Base-by-base conservation (phyloP, 2,329 filamentous ascomycete species). In the Sarocladium strictum region DNA sequence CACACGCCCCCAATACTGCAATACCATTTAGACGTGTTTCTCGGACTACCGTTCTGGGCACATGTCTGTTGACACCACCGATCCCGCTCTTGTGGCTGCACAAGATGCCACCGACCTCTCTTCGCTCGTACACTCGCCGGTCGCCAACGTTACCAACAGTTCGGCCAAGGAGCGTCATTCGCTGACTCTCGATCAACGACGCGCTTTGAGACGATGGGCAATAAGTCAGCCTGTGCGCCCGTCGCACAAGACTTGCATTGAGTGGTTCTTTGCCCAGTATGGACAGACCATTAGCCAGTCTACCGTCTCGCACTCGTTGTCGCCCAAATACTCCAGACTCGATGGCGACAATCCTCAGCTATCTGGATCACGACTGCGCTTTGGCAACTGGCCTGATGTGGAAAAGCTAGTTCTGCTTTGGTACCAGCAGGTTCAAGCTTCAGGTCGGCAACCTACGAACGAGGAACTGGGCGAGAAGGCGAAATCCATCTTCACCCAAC, bases 331-430 rank as follows among this genome's bases (percentile, higher is more conserved):
- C 61, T 80, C 79, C 35, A 77, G 81, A 24, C 76, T 84, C 53
- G 81, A 84, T 63, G 77, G 76, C 62, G 80, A 84, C 54, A 72
- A 74, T 60, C 79, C 78, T 15, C 80, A 83, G 65, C 75, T 84
- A 57, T 82, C 79, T n/a, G 81, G 81, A 41, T 83, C 80, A 55
- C 78, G 81, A 41, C 71, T 84, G 58, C 79, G 81, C 58, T 83
- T 83, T 56, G 81, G 81, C 58, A 84, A 84, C 64, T 84, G 81
- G 81, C 81, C 81, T 57, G 81, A 84, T 59, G 81, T 84, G 54
- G 78, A 81, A 69, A 80, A 79, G 69, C 72, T 81, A 9, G 78
- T 80, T 19, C 68, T 81, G 56, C 69, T 78, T 6, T 81, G 78
- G 78, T 78, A 80, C 63, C 75, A 79, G 61, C 73, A 78, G 58